Conservation (phyloP, 2,329 filamentous ascomycete species). For the Fusarium pseudograminearum region DNA sequence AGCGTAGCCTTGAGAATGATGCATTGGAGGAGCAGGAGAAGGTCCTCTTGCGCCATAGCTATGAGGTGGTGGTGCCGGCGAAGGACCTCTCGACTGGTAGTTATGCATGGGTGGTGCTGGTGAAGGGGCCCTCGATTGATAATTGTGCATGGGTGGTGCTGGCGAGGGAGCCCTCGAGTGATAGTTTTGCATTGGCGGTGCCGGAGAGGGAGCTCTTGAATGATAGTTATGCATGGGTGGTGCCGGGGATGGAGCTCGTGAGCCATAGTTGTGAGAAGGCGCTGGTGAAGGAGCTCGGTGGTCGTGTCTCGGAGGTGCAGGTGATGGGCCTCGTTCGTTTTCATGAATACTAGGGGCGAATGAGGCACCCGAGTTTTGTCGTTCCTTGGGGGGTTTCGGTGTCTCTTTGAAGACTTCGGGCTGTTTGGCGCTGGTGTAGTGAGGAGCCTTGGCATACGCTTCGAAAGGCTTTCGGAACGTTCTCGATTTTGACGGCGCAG, state of each 20-base stretch:
- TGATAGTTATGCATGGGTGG: slow-evolving; percentile 37
- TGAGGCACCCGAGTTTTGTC: slow-evolving; percentile 58
- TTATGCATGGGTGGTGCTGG: slow-evolving; percentile 37
- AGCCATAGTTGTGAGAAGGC: slow-evolving; percentile 48
- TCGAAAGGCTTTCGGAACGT: slow-evolving; percentile 76
- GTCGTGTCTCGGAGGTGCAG: slow-evolving; percentile 38
- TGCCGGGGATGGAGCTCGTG: slow-evolving; percentile 50
- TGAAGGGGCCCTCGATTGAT: slow-evolving; percentile 15
- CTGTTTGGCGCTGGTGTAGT: slow-evolving; percentile 73
- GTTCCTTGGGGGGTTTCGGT: slow-evolving; percentile 53
- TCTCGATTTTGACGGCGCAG: slow-evolving; percentile 69
- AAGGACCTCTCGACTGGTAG: slow-evolving; percentile 47
- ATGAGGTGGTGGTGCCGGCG: slow-evolving; percentile 45
- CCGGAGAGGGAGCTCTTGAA: slow-evolving; percentile 33
- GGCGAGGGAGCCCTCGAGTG: slow-evolving; percentile 48
- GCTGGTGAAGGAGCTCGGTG: slow-evolving; percentile 49
- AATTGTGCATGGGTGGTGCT: slow-evolving; percentile 36
- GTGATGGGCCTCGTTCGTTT: slow-evolving; percentile 44
- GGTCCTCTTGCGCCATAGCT: slow-evolving; percentile 52
- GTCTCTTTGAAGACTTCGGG: slow-evolving; percentile 67
- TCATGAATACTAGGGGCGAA: slow-evolving; percentile 46
- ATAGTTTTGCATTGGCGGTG: slow-evolving; percentile 38
- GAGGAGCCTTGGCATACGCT: slow-evolving; percentile 74
- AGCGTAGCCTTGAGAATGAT: slow-evolving; percentile 50
- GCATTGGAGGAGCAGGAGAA: slow-evolving; percentile 46